Base-by-base conservation (phyloP, 148 eudicot species). In the Hydrangea macrophylla region DNA sequence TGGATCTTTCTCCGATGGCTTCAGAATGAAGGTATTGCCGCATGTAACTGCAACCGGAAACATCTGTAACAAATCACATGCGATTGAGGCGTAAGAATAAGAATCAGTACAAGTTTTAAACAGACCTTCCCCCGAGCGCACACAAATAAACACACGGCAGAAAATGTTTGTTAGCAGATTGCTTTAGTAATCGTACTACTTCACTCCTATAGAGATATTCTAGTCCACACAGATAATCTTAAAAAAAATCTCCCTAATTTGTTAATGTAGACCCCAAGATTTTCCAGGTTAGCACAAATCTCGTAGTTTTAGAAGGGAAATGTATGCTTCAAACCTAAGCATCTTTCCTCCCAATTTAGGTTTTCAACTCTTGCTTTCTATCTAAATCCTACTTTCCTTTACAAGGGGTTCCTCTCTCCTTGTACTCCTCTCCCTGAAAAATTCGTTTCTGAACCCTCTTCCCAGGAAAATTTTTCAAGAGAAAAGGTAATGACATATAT, bases 1-100 rank as follows among this genome's bases (percentile, higher is more conserved):
- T 81, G 98, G 98, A 82, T 92, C 98, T 75, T 92, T 92, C 79
- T 92, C 98, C 32, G 98, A 92, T 75, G 98, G 98, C 75, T 92
- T 92, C 55, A 92, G 72, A 74, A 92, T 68, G 71, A 83, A 92
- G 63, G 98, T 92, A 76, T 92, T 92, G 51, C 98, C 98, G 67
- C 92, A 83, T 11, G 96, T 79, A 73, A 86, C 83, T 73, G 98
- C 98, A 79, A 92, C 83, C 2, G 98, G 98, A 79, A 92, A 88
- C 98, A 92, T 90, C 98, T 92, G 93, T 62, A 61, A 0, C 28
- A 31, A n/a, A 57, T 15, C 42, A 44, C 11, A 31, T 58, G 68
- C 60, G n/a, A n/a, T n/a, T n/a, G n/a, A n/a, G n/a, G n/a, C n/a
- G n/a, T n/a, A n/a, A n/a, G n/a, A n/a, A n/a, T n/a, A n/a, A n/a